These are phyloP conservation scores for Nemania sp. DNA, from an alignment of 2,329 filamentous ascomycete species.

Conservation along the genomic window DNA sequence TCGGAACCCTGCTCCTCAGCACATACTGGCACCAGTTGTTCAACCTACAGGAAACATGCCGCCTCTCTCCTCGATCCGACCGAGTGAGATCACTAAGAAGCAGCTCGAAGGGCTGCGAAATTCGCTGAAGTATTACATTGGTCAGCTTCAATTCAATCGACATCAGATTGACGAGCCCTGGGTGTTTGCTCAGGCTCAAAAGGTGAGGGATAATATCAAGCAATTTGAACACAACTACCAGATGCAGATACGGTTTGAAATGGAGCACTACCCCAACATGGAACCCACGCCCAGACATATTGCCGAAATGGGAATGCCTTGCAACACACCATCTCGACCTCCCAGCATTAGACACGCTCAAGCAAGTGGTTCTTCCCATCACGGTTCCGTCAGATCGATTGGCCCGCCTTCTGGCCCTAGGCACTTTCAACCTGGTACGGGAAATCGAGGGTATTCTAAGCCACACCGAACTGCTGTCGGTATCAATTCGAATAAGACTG, in stretches of 20 bases:
- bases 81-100: slow-evolving; percentile 64
- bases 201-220: slow-evolving; percentile 51
- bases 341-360: slow-evolving; percentile 35
- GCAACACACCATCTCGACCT: slow-evolving; percentile 35
- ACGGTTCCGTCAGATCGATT: slow-evolving; percentile 30
- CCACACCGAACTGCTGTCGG: slow-evolving; percentile 31
- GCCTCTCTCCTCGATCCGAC: slow-evolving; percentile 62
- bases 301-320: slow-evolving; percentile 11
- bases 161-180: slow-evolving; percentile 60
- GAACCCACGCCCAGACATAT: slow-evolving; percentile 25
- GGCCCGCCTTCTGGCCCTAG: slow-evolving; percentile 19
- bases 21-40: slow-evolving; percentile 7
- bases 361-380: slow-evolving; percentile 29
- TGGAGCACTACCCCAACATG: slow-evolving; percentile 24
- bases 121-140: slow-evolving; percentile 61
- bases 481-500: slow-evolving; percentile 36
- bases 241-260: slow-evolving; percentile 29
- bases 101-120: slow-evolving; percentile 57
- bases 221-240: slow-evolving; percentile 58
- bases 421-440: slow-evolving; percentile 23
- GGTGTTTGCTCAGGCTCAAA: slow-evolving; percentile 37
- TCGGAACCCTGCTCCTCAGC: slow-evolving; percentile 1
- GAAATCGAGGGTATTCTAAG: slow-evolving; percentile 15
- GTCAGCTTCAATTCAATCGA: slow-evolving; percentile 64
- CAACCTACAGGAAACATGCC: slow-evolving; percentile 38